Evolutionary conservation across 2,329 filamentous ascomycete species (phyloP).

Genomic region (Fusarium tuaranense): DNA sequence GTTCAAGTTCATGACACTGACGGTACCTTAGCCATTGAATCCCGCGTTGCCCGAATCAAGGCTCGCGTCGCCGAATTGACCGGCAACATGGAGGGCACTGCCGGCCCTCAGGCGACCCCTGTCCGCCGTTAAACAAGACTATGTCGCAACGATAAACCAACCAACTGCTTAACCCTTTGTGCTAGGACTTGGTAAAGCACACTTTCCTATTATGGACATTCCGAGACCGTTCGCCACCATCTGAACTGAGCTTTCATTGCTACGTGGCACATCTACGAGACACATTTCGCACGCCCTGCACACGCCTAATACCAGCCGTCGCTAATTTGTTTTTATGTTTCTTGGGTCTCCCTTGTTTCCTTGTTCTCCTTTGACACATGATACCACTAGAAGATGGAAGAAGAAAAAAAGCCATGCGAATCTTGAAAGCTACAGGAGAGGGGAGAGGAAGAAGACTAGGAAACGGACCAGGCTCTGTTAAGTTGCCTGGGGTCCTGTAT

Average conservation of each 20-base stretch:
- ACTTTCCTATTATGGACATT: constrained; percentile 21
- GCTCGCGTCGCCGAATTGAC: constrained; percentile 95
- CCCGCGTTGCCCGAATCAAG: constrained; percentile 96
- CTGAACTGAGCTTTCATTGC: constrained; percentile 27
- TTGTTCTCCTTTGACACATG: constrained; percentile 41
- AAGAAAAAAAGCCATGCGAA: constrained; percentile 40
- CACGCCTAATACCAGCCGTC: constrained; percentile 43
- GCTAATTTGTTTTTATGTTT: constrained; percentile 39
- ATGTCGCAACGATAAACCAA: neutral
- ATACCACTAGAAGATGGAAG: constrained; percentile 48
- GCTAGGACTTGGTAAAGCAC: constrained; percentile 12
- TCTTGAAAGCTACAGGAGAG: constrained; percentile 32
- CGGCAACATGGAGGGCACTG: constrained; percentile 77
- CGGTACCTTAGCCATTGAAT: constrained; percentile 82
- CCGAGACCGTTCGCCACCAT: constrained; percentile 26
- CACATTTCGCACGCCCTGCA: constrained; percentile 35
- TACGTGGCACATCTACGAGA: constrained; percentile 36
- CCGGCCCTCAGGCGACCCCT: constrained; percentile 48
- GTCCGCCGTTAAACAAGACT: constrained; percentile 31
- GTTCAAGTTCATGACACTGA: constrained; percentile 34
- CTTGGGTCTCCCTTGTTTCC: constrained; percentile 30
- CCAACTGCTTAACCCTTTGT: constrained; percentile 2
- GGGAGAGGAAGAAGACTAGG: constrained; percentile 12
- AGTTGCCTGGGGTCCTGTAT: constrained; percentile 31
- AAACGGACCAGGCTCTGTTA: constrained; percentile 13